Percentiles rank a stretch among this genome's conserved stretches.
phyloP scores from a whole-genome alignment of 441 rosid species.

The Cnidoscolus chayamansa region DNA sequence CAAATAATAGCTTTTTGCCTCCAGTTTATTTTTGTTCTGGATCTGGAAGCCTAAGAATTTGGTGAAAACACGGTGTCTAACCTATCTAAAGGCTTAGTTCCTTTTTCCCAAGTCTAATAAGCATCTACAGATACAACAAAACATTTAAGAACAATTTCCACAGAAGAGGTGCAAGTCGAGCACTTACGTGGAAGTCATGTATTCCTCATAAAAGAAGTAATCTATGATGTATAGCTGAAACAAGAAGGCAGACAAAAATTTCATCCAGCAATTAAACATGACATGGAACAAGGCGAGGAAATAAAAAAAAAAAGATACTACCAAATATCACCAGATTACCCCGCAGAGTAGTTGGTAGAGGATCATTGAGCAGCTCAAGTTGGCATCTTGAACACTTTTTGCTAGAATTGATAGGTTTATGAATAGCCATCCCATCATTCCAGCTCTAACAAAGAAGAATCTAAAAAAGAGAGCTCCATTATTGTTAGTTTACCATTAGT shows the following conservation, averaged over 20 bases:
- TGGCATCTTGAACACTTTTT: slow-evolving; percentile 52
- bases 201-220: slow-evolving; percentile 81
- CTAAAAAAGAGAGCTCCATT: slow-evolving; percentile 37
- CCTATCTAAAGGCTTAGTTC: background rate
- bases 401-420: slow-evolving; percentile 81
- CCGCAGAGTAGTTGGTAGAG: slow-evolving; percentile 70
- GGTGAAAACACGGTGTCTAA: background rate
- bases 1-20: background rate
- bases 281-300: background rate
- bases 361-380: slow-evolving; percentile 64
- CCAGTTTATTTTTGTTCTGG: background rate
- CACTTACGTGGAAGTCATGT: slow-evolving; percentile 93
- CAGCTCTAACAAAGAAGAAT: slow-evolving; percentile 94
- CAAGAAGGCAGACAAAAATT: slow-evolving; percentile 18
- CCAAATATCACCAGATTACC: slow-evolving; percentile 49
- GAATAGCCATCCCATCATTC: slow-evolving; percentile 97
- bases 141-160: background rate
- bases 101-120: background rate
- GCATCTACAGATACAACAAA: slow-evolving; percentile 1
- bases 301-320: slow-evolving; percentile 11
- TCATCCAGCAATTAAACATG: slow-evolving; percentile 21
- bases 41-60: background rate
- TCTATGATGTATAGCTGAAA: slow-evolving; percentile 72
- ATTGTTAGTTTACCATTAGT: slow-evolving; percentile 19
- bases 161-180: slow-evolving; percentile 17